A percentile compares a stretch with the other conserved stretches of the same genome.
phyloP scores from a whole-genome alignment of 2,329 filamentous ascomycete genomes.

The Lasiodiplodia gonubiensis region DNA sequence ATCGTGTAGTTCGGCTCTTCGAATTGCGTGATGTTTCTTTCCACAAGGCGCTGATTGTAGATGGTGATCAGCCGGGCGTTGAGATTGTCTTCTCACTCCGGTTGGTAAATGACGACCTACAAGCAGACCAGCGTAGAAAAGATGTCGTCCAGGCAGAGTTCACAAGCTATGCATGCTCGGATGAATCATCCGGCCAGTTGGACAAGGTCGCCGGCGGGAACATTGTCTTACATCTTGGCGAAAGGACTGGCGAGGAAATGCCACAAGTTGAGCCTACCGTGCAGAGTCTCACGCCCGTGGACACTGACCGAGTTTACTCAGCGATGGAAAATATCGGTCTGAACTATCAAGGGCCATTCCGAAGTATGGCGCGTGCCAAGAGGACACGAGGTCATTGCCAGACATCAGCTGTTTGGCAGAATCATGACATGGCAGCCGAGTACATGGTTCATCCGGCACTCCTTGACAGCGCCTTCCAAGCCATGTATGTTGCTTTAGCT shows the following conservation, averaged over 20 bases:
- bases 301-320: slow-evolving; percentile 32
- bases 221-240: slow-evolving; percentile 27
- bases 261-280: background rate
- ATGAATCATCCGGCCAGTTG: background rate
- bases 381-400: slow-evolving; percentile 28
- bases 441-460: slow-evolving; percentile 36
- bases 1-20: slow-evolving; percentile 27
- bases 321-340: slow-evolving; percentile 33
- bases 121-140: background rate
- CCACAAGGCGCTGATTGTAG: slow-evolving; percentile 30
- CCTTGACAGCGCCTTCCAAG: slow-evolving; percentile 43
- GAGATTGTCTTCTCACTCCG: slow-evolving; percentile 12
- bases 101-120: background rate
- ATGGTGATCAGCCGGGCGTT: slow-evolving; percentile 14
- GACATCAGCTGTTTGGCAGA: background rate
- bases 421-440: background rate
- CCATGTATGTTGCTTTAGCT: slow-evolving; percentile 38
- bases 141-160: background rate
- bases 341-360: slow-evolving; percentile 33
- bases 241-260: background rate
- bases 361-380: slow-evolving; percentile 11
- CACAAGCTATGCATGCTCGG: background rate
- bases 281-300: background rate
- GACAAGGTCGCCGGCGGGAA: background rate
- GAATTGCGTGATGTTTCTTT: slow-evolving; percentile 32